Evolutionary conservation across 208 protist species (phyloP).

Genomic region (Angomonas desouzai): DNA sequence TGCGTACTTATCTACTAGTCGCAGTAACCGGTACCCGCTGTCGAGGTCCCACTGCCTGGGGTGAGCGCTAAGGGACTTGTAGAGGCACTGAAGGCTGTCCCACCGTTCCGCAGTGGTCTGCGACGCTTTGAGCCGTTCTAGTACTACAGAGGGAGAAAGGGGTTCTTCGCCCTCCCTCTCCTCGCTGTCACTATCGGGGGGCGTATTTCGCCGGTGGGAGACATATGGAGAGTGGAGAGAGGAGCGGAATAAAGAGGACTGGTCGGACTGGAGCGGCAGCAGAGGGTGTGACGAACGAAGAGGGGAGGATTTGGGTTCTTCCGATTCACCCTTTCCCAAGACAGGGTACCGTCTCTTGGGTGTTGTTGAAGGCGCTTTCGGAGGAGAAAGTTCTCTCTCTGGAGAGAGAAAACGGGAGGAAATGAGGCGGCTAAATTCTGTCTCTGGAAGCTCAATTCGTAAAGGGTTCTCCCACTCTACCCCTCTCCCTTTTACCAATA

Average conservation of each 20-base stretch:
- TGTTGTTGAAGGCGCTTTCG: background rate
- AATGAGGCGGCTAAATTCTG: background rate
- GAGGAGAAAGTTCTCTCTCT: background rate
- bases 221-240: background rate
- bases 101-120: background rate
- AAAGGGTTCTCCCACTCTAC: background rate
- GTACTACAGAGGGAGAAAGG: background rate
- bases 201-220: background rate
- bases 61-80: background rate
- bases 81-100: background rate
- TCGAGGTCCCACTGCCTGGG: constrained; percentile 12
- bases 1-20: constrained; percentile 26
- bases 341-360: background rate
- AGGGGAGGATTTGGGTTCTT: background rate
- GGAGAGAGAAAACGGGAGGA: background rate
- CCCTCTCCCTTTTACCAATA: background rate
- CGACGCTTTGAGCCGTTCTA: background rate
- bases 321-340: background rate
- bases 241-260: background rate
- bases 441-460: background rate
- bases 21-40: constrained; percentile 14
- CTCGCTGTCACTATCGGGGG: background rate
- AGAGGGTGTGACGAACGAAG: background rate
- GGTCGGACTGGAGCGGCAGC: background rate
- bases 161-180: background rate